Conservation (phyloP, 306 rosid genomes). For the Begonia fuchsioides region DNA sequence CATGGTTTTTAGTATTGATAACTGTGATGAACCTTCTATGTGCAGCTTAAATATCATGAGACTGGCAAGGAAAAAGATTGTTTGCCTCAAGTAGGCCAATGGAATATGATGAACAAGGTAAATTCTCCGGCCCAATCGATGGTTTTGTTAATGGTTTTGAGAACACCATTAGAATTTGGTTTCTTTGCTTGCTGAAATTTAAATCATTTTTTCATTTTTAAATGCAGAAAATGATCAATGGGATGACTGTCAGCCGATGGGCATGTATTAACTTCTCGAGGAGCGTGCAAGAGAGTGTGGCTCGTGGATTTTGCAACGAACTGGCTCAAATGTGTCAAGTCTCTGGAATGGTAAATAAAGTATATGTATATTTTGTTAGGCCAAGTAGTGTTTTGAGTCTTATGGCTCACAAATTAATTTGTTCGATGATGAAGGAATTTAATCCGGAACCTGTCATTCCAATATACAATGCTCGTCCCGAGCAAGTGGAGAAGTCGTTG, state of each 20-base stretch:
- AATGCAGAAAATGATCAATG: conserved; percentile 91
- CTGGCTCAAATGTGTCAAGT: conserved; percentile 98
- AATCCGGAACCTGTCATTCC: conserved; percentile 74
- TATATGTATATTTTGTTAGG: no score
- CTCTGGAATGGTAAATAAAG: conserved; percentile 99
- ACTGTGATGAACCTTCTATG: conserved; percentile 7
- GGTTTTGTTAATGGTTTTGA: no score
- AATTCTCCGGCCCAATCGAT: no score
- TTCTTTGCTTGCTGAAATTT: neutral
- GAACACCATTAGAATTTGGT: neutral
- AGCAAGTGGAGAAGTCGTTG: conserved; percentile 76
- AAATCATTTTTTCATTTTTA: conserved; percentile 3
- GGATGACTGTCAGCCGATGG: conserved; percentile 93
- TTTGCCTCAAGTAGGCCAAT: conserved; percentile 96
- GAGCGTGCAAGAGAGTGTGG: conserved; percentile 75
- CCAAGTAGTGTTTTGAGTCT: neutral
- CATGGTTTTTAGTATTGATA: neutral
- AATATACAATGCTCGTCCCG: conserved; percentile 76
- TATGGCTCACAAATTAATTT: neutral
- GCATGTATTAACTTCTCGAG: conserved; percentile 93
- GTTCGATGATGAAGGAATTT: conserved; percentile 38
- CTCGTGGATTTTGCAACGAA: conserved; percentile 70
- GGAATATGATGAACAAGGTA: conserved; percentile 99
- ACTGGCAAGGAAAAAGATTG: conserved; percentile 93
- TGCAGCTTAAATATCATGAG: conserved; percentile 89